Conservation (phyloP, 768 basidiomycete genomes). For the Trametes cinnabarina region DNA sequence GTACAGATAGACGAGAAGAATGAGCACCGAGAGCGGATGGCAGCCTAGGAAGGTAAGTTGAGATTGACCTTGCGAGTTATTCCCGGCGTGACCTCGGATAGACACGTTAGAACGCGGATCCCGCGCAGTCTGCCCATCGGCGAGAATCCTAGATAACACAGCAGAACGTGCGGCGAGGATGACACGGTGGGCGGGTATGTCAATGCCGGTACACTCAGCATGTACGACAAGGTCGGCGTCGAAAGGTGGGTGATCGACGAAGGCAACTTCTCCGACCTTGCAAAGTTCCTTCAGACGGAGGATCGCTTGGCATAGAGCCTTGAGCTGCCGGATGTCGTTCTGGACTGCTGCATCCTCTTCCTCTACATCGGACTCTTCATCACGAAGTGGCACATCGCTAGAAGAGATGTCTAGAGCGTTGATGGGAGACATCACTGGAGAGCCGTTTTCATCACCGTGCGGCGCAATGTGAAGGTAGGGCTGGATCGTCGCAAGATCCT, state of each 20-base stretch:
- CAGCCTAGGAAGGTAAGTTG: conserved; percentile 50
- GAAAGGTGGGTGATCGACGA: conserved; percentile 23
- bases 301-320: conserved; percentile 20
- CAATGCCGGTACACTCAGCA: conserved; percentile 38
- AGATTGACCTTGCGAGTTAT: background rate
- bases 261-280: conserved; percentile 7
- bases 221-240: conserved; percentile 67
- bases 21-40: conserved; percentile 64
- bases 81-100: conserved; percentile 24
- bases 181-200: conserved; percentile 61
- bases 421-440: background rate
- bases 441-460: background rate
- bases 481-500: conserved; percentile 64
- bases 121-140: conserved; percentile 29
- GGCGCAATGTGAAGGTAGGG: conserved; percentile 47
- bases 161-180: conserved; percentile 63
- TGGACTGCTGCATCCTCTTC: conserved; percentile 33
- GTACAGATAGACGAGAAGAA: conserved; percentile 86
- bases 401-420: background rate
- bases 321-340: conserved; percentile 35
- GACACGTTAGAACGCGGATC: conserved; percentile 34
- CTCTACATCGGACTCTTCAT: conserved; percentile 21
- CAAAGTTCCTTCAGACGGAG: conserved; percentile 9
- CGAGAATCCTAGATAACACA: conserved; percentile 44
- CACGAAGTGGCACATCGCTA: background rate